Base-by-base conservation (phyloP, 441 rosid species). In the Populus hybrid region DNA sequence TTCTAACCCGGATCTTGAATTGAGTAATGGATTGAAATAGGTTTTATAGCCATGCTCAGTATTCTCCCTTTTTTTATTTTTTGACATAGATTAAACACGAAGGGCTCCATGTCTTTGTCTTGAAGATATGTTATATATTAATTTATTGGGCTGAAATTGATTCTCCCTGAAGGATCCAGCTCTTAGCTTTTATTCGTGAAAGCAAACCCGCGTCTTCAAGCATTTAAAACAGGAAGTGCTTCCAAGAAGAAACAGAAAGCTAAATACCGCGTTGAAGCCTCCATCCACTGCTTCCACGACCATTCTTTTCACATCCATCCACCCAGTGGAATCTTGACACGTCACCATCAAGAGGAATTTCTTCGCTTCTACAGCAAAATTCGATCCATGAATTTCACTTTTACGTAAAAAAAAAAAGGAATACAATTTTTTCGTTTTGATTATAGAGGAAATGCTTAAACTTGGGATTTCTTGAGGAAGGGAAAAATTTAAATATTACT, bases 251-350 rank as follows among this genome's bases (percentile, higher is more conserved):
- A 59, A 26, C 76, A 64, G 71, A 67, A 50, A 26, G 59, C 35
- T 11, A 79, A 0, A 35, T 18, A 3, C 42, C 69, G 53, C 76
- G 71, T 40, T 4, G n/a, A 59, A 67, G 46, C 19, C 6, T 16
- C 36, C 23, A 35, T 75, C 75, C 36, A 3, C 59, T 28, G 69
- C 50, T 67, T 69, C 50, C 69, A 68, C 3, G 0, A 59, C 10
- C 34, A 30, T 8, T 5, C 10, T 5, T 6, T 7, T 1, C 1
- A 23, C 14, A 1, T 30, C 5, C 1, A 2, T 8, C 0, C 0
- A 7, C 0, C 76, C 66, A 67, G 46, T 35, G 0, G 2, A 3
- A n/a, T 9, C 0, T 4, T 0, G 24, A 64, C 80, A 18, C 74
- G 38, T 24, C 8, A 8, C 8, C 5, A 35, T 3, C 38, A 35